A percentile compares a stretch with the other conserved stretches of the same genome.
These are phyloP conservation scores for Botrytis squamosa DNA, from an alignment of 2,329 filamentous ascomycete species.

Conservation along the genomic window DNA sequence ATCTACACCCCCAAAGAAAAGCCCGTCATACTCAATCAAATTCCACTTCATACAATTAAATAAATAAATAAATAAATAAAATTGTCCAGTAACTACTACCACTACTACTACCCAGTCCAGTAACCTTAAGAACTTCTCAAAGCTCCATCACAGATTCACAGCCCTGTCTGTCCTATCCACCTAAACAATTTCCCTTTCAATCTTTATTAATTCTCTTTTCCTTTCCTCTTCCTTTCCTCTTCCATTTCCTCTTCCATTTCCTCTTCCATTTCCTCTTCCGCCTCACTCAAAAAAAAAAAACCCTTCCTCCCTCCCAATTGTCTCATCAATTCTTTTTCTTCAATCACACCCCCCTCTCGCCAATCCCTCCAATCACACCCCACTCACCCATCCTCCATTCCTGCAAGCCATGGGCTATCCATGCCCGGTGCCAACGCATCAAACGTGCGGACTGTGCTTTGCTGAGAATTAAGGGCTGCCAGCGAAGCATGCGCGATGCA, in stretches of 20 bases:
- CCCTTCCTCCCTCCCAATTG: neutral
- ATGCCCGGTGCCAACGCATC: slow-evolving; percentile 35
- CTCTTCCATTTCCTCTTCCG: too few species aligned
- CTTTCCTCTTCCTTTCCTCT: too few species aligned
- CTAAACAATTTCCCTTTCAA: too few species aligned
- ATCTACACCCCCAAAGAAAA: neutral
- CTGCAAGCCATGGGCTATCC: slow-evolving; percentile 20
- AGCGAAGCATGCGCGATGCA: slow-evolving; percentile 19
- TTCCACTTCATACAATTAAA: neutral
- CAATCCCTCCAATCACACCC: slow-evolving; percentile 1
- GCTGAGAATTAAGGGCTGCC: neutral
- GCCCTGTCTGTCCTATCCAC: neutral
- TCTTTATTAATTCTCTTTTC: neutral
- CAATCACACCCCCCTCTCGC: slow-evolving; percentile 4
- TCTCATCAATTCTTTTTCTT: neutral
- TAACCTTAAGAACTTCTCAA: neutral
- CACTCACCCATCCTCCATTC: neutral
- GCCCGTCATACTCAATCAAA: neutral
- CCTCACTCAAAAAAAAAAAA: neutral
- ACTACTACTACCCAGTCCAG: too few species aligned
- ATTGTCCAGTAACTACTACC: neutral
- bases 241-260: neutral
- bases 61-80: neutral
- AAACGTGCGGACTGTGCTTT: slow-evolving; percentile 27
- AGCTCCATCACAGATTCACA: neutral